Percentiles rank a stretch among this genome's conserved stretches.
These are phyloP conservation scores for Pugionium dolabratum DNA, from an alignment of 345 rosid species.

Conservation along the genomic window DNA sequence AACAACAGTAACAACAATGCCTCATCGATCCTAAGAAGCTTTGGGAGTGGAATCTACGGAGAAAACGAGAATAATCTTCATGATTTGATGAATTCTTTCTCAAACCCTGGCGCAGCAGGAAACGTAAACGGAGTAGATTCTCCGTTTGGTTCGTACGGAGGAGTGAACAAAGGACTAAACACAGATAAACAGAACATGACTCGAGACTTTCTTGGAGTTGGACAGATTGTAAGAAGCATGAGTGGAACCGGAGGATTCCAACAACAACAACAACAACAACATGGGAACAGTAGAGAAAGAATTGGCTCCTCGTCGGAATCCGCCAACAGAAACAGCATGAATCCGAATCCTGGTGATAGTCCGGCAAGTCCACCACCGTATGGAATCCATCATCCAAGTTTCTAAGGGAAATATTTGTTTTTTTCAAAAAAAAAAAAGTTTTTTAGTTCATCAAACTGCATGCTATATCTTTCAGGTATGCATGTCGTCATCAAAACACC, in stretches of 20 bases:
- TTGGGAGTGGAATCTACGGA: slow-evolving; percentile 47
- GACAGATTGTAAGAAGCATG: no score
- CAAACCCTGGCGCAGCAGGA: slow-evolving; percentile 39
- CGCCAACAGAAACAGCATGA: slow-evolving; percentile 41
- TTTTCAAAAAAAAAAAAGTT: no score
- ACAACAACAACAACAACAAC: slow-evolving; percentile 6
- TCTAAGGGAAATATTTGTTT: not conserved
- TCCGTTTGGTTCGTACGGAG: slow-evolving; percentile 21
- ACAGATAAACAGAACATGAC: no score
- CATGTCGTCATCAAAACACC: slow-evolving; percentile 34
- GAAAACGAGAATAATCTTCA: slow-evolving; percentile 40
- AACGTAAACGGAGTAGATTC: slow-evolving; percentile 42
- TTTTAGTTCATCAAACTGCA: slow-evolving; percentile 29
- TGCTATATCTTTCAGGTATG: slow-evolving; percentile 40
- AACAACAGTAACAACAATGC: slow-evolving; percentile 19
- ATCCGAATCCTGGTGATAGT: slow-evolving; percentile 39
- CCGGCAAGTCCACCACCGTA: slow-evolving; percentile 43
- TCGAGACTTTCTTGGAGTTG: no score
- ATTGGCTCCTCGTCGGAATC: slow-evolving; percentile 49
- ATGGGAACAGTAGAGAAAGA: slow-evolving; percentile 32
- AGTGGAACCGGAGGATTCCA: not conserved
- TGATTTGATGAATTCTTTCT: slow-evolving; percentile 52
- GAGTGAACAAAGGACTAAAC: no score
- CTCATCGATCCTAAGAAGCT: slow-evolving; percentile 4
- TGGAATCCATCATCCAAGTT: slow-evolving; percentile 42